Conservation (phyloP, 2,329 filamentous ascomycete species). For the Fusarium brevicatenulatum region DNA sequence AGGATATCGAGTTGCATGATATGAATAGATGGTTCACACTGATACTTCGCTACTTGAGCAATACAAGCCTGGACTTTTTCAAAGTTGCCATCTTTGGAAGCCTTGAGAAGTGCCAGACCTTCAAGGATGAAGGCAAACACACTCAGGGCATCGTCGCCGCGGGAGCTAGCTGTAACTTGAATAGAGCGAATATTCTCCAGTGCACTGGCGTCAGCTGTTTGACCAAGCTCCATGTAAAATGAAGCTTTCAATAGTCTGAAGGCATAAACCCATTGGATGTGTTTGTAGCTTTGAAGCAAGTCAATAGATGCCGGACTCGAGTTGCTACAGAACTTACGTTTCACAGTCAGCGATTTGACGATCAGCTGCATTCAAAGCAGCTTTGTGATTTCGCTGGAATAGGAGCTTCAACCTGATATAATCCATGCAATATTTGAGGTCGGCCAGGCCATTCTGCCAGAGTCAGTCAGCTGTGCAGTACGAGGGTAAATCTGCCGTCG, state of each 20-base stretch:
- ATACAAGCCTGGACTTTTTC: constrained; percentile 78
- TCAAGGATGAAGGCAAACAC: constrained; percentile 75
- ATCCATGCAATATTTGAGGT: constrained; percentile 81
- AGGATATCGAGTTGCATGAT: constrained; percentile 75
- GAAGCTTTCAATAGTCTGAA: constrained; percentile 79
- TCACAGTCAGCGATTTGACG: constrained; percentile 74
- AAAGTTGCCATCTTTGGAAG: constrained; percentile 71
- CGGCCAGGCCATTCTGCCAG: constrained; percentile 55
- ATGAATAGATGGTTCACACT: constrained; percentile 68
- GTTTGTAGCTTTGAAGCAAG: constrained; percentile 63
- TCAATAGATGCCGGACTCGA: constrained; percentile 16
- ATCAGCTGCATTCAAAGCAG: constrained; percentile 77
- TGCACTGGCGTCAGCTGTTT: constrained; percentile 68
- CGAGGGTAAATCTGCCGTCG: constrained; percentile 13
- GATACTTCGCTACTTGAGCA: constrained; percentile 77
- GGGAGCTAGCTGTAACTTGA: constrained; percentile 65
- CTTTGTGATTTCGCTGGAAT: constrained; percentile 76
- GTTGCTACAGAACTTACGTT: constrained; percentile 57
- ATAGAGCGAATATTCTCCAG: constrained; percentile 77
- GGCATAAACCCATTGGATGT: constrained; percentile 78
- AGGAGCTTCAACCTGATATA: constrained; percentile 77
- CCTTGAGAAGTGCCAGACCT: constrained; percentile 74
- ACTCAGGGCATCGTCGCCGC: constrained; percentile 71
- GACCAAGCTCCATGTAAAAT: constrained; percentile 71
- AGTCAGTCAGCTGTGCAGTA: constrained; percentile 42